Base-by-base conservation (phyloP, 768 basidiomycete genomes). In the Sutorius australiensis region DNA sequence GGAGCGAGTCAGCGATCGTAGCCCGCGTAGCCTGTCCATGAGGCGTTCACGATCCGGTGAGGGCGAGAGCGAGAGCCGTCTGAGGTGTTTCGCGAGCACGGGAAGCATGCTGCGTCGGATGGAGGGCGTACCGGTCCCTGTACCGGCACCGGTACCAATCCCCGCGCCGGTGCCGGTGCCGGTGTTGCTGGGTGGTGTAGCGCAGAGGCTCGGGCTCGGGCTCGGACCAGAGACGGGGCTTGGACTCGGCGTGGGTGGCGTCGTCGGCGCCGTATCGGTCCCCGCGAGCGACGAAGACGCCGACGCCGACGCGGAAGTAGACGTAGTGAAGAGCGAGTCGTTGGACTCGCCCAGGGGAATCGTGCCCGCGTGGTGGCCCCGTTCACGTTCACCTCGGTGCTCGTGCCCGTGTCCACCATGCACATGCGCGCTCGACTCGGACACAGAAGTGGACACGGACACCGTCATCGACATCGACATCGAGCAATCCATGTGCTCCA, bases 21-120 rank as follows among this genome's bases (percentile, higher is more conserved):
- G 24, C 34, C 59, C 58, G 11, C 66, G 66, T 12, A 67, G 28
- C 47, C 50, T 70, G 19, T 57, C 54, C 31, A 68, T 34, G 11
- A 68, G 43, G 1, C 55, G 51, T 21, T 58, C 66, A n/a, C 63
- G 65, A 19, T 62, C 61, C 0, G 57, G 66, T 10, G 65, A 59
- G 13, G 38, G 8, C 0, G 62, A 57, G 37, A 61, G 37, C 6
- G 63, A 61, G 45, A 70, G 66, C 2, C 66, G 53, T 5, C 53
- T 49, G 30, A 70, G 52, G 24, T 60, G 66, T n/a, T 60, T 66
- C 27, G 55, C 61, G 32, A 63, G 55, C 2, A 70, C 58, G 12
- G 67, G 68, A 5, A 66, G 64, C 66, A 70, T 68, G 48, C 66
- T 68, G 12, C 61, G 57, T 33, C 58, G 55, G 7, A 58, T n/a